phyloP scores from a whole-genome alignment of 2,329 filamentous ascomycete species.

The Neopestalotiopsis sp. region DNA sequence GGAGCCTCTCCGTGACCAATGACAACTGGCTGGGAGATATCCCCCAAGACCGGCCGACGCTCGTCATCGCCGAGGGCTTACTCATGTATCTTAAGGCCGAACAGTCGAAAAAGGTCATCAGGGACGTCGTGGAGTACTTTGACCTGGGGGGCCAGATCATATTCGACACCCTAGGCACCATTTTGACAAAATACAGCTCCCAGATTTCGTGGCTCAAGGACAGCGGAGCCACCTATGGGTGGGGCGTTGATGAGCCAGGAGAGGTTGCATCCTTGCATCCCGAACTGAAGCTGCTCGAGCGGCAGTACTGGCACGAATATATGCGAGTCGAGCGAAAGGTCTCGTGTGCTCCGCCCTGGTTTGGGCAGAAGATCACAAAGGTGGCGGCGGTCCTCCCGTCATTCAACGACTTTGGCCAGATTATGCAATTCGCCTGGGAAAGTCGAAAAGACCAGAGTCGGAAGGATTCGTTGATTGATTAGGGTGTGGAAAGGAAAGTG shows the following conservation, averaged over 20 bases:
- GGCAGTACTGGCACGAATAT: conserved; percentile 2
- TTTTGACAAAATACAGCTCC: conserved; percentile 9
- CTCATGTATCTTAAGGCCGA: conserved; percentile 28
- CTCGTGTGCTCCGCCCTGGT: neutral
- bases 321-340: conserved; percentile 12
- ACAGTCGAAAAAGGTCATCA: conserved; percentile 14
- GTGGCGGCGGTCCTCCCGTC: neutral
- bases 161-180: conserved; percentile 5
- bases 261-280: conserved; percentile 5
- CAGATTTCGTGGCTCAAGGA: conserved; percentile 13
- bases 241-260: conserved; percentile 11
- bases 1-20: conserved; percentile 25
- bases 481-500: neutral
- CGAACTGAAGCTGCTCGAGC: conserved; percentile 11
- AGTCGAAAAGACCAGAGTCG: neutral
- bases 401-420: conserved; percentile 7
- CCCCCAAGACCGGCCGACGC: conserved; percentile 26
- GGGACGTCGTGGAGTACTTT: conserved; percentile 15
- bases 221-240: conserved; percentile 12
- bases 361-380: conserved; percentile 2
- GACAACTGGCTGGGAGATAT: conserved; percentile 27
- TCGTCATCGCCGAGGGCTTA: conserved; percentile 31
- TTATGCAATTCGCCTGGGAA: neutral
- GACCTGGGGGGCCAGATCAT: conserved; percentile 12
- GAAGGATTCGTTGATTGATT: neutral